Evolutionary conservation across 768 basidiomycete species (phyloP).

Genomic region (Lactarius sp.): DNA sequence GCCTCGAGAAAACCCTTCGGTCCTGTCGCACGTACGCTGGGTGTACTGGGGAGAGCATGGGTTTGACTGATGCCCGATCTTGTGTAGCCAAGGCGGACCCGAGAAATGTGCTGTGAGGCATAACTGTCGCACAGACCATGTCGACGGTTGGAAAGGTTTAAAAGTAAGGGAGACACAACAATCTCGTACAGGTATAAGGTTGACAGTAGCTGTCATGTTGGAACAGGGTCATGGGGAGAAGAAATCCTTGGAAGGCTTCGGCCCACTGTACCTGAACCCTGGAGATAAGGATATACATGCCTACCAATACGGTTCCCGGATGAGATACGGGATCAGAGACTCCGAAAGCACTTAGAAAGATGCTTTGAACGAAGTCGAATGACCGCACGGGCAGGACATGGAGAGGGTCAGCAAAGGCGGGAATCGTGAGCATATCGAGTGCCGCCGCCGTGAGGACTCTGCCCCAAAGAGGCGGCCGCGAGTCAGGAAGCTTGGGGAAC

Average conservation of each 20-base stretch:
- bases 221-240: conserved; percentile 23
- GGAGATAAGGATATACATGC: conserved; percentile 26
- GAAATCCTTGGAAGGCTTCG: conserved; percentile 19
- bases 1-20: not conserved
- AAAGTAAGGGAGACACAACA: not conserved
- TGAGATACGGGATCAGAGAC: not conserved
- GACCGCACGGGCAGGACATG: conserved; percentile 49
- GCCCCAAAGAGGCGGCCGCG: conserved; percentile 31
- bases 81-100: conserved; percentile 41
- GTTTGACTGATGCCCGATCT: conserved; percentile 32
- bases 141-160: conserved; percentile 20
- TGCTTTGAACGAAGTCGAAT: conserved; percentile 60
- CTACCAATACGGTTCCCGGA: conserved; percentile 16
- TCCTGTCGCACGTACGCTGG: not conserved
- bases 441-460: conserved; percentile 41
- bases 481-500: conserved; percentile 41
- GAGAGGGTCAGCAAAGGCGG: conserved; percentile 67
- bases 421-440: conserved; percentile 48
- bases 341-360: conserved; percentile 7
- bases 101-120: conserved; percentile 46
- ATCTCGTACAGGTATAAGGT: conserved; percentile 22
- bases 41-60: not conserved
- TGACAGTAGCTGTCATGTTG: conserved; percentile 5
- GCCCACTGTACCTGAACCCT: conserved; percentile 20
- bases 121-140: conserved; percentile 40